phyloP scores from a whole-genome alignment of 768 basidiomycete genomes.

The Panaeolus papilionaceus region DNA sequence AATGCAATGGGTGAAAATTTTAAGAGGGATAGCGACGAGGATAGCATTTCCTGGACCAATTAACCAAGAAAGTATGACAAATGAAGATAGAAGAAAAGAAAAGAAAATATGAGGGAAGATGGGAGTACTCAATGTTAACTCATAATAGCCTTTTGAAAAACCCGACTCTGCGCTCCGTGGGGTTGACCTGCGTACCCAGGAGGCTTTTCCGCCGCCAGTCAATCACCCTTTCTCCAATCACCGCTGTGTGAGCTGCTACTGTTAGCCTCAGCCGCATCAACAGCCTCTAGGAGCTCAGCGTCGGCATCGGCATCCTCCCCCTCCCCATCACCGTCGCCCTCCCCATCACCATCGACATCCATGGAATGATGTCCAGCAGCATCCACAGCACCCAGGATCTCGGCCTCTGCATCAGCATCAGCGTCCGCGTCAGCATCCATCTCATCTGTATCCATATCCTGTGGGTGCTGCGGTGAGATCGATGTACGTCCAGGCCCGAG shows the following conservation, averaged over 20 bases:
- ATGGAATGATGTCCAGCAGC: slow-evolving; percentile 23
- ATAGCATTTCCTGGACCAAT: neutral
- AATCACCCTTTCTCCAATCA: slow-evolving; percentile 19
- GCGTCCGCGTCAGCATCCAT: slow-evolving; percentile 36
- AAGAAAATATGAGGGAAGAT: neutral
- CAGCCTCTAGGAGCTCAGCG: slow-evolving; percentile 56
- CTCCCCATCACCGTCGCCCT: slow-evolving; percentile 30
- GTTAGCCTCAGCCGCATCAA: slow-evolving; percentile 54
- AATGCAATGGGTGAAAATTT: slow-evolving; percentile 5
- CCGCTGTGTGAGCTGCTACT: slow-evolving; percentile 36
- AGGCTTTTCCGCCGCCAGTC: slow-evolving; percentile 29
- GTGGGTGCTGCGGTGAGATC: slow-evolving; percentile 20
- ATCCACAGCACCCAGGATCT: slow-evolving; percentile 37
- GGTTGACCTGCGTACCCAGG: slow-evolving; percentile 14
- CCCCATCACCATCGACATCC: slow-evolving; percentile 30
- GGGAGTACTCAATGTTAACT: neutral
- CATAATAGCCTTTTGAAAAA: neutral
- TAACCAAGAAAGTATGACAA: neutral
- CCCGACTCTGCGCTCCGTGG: slow-evolving; percentile 6
- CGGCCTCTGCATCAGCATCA: slow-evolving; percentile 41
- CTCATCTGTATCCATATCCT: slow-evolving; percentile 30
- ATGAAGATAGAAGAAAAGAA: neutral
- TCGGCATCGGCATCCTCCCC: slow-evolving; percentile 31
- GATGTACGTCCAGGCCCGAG: slow-evolving; percentile 20
- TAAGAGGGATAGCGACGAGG: neutral